Base-by-base conservation (phyloP, 1,284 basidiomycete genomes). In the Puccinia polysora region DNA sequence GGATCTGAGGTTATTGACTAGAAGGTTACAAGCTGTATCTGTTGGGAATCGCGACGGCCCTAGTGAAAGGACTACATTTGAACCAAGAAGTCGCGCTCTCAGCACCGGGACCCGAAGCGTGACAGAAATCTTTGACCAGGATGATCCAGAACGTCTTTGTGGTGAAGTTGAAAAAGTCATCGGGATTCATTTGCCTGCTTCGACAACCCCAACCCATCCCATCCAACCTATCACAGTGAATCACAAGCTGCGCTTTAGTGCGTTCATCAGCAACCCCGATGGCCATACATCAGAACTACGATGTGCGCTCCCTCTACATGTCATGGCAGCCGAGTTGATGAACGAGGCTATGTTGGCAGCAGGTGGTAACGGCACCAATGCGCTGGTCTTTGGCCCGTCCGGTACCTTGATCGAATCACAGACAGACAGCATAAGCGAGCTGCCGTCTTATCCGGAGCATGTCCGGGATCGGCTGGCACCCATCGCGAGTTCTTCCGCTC, bases 401-500 rank as follows among this genome's bases (percentile, higher is more conserved):
- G 78, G 77, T 14, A 77, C 75, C 14, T 30, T 59, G 1, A 20
- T 23, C 14, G n/a, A 34, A 15, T 77, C 79, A 12, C 80, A 80
- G 32, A 63, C 43, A n/a, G 63, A 63, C 43, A 20, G 45, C 53
- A 20, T 88, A 58, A 77, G 84, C 70, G 88, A 91, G 77, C 84
- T 93, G 14, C 93, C 90, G 0, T 89, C 88, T 74, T 96, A 95
- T 80, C 85, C 83, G 23, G 86, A 90, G 63, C 92, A 96, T 80
- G 86, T 96, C 12, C 86, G 89, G 56, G 92, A 96, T 79, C 85
- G 92, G 40, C 86, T 96, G 45, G 90, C 92, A 47, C 88, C 90
- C 77, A 86, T 87, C 12, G 83, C 88, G 78, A 85, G 88, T 32
- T 84, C 88, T 36, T 81, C 83, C 10, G 86, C 74, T 3, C 64